Evolutionary conservation across 2,329 filamentous ascomycete species (phyloP), one percentile per base, ranked within the genome.

Genomic region (Pestalotiopsis sp.): DNA sequence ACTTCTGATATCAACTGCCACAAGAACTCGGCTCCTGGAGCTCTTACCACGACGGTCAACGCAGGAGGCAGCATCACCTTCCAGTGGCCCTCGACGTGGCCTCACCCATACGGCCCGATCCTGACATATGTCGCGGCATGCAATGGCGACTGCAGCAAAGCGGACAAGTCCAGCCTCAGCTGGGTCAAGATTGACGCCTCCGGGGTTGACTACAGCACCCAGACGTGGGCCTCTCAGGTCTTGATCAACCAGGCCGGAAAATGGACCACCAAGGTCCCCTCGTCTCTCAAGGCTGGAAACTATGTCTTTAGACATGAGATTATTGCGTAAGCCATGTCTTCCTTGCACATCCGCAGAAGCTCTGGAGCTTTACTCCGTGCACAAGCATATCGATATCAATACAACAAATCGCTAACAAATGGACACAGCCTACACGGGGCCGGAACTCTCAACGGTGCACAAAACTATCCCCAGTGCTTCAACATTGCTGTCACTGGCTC

Each of bases 51-150:
- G 9, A 67, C 70, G 39, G 68, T 92, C 56, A 81, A 83, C 17
- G 91, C 90, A 13, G 91, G 91, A 70, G 82, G 83, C 71, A 83
- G 82, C 12, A 77, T 92, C 72, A 81, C 86, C 68, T 79, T 92
- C 64, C 83, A 88, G 73, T 92, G 90, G 91, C 87, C 84, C 20
- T 45, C 61, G 68, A 81, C 81, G 11, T 93, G 91, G 91, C 90
- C 90, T 13, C 82, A 86, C 12, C 85, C 92, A 80, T 68, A 75
- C 60, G 78, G 78, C 2, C 79, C 78, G 7, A 72, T 80, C 17
- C 71, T 80, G 27, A 76, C 78, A 68, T 80, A 80, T 68, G 73
- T 81, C 12, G 79, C 79, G 39, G 73, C 72, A 66, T 80, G 78
- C 72, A 71, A 75, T 27, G 75, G 73, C 3, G 72, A 77, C 27